These are phyloP conservation scores for Xerocomellus dryophilus DNA, from an alignment of 768 basidiomycete genomes.

Conservation along the genomic window DNA sequence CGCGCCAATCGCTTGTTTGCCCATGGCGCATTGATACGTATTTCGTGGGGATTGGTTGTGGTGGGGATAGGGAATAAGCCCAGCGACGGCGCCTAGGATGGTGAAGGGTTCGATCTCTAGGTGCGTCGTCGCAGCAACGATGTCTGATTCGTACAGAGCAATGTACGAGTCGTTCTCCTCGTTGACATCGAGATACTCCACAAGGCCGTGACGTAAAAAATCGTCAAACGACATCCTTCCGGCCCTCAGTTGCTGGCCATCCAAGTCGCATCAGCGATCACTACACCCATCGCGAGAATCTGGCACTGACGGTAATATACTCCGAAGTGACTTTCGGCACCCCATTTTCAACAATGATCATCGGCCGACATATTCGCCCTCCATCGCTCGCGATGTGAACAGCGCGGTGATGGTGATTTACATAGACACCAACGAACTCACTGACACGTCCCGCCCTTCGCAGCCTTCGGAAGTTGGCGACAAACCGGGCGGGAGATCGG, in stretches of 20 bases:
- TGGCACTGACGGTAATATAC: slow-evolving; percentile 63
- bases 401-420: slow-evolving; percentile 91
- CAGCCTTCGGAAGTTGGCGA: slow-evolving; percentile 85
- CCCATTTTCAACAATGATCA: slow-evolving; percentile 91
- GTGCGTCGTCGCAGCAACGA: slow-evolving; percentile 82
- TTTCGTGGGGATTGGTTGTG: slow-evolving; percentile 99
- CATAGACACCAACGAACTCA: slow-evolving; percentile 95
- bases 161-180: slow-evolving; percentile 98
- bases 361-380: slow-evolving; percentile 94
- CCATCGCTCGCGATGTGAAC: slow-evolving; percentile 98
- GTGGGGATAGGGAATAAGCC: slow-evolving; percentile 97
- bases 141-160: slow-evolving; percentile 88
- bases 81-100: slow-evolving; percentile 93
- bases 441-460: slow-evolving; percentile 89
- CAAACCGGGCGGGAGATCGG: slow-evolving; percentile 79
- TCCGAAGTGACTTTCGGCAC: slow-evolving; percentile 71
- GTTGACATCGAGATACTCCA: slow-evolving; percentile 98
- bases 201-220: slow-evolving; percentile 86
- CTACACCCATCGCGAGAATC: not conserved
- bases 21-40: slow-evolving; percentile 99
- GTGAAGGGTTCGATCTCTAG: slow-evolving; percentile 99
- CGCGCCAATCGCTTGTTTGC: slow-evolving; percentile 98
- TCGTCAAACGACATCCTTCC: slow-evolving; percentile 85
- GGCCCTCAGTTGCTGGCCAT: slow-evolving; percentile 69
- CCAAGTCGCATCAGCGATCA: slow-evolving; percentile 7